Base-by-base conservation (phyloP, 352 stramenopile species). In the Phytophthora idaei region DNA sequence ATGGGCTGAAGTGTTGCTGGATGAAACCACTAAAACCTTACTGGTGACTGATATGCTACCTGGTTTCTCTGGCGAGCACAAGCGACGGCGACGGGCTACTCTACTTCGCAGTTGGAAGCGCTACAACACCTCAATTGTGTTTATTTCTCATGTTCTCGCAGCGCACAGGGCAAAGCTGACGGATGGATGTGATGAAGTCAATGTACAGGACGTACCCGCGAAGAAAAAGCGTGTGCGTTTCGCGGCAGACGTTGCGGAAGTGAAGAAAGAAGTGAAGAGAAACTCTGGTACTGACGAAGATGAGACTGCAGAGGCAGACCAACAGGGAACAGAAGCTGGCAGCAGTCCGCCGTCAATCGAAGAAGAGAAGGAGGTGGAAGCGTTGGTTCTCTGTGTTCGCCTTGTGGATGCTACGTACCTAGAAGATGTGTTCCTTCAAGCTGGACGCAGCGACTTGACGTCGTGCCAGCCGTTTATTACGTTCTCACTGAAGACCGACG, bases 31-130 rank as follows among this genome's bases (percentile, higher is more conserved):
- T 2, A 95, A 95, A 64, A 92, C 84, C 3, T 70, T 95, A 15
- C 58, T 90, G 14, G 82, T 95, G 31, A 95, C 85, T 4, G 87
- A 95, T 68, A 85, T 93, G 68, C 70, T 95, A 0, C 87, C 87
- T 31, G 87, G 87, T 4, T 77, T 75, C 36, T 95, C 87, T 4
- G 78, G 74, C 1, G 87, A 92, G 27, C 87, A 94, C 56, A 85
- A 85, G 31, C 70, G 85, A 6, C 81, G 86, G 4, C 79, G 85
- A 3, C 70, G 86, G 5, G 77, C 87, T 21, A 92, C 78, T 48
- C 65, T 95, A 44, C 57, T 95, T 48, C 78, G 83, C 7, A 92
- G 81, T 53, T 95, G 87, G 87, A 93, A 93, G 56, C 71, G 76
- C 14, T 94, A 90, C 64, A 92, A 90, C 48, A 77, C 78, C 2